These are phyloP conservation scores for Porphyrellus cyaneotinctus DNA, from an alignment of 768 basidiomycete species.

Conservation along the genomic window DNA sequence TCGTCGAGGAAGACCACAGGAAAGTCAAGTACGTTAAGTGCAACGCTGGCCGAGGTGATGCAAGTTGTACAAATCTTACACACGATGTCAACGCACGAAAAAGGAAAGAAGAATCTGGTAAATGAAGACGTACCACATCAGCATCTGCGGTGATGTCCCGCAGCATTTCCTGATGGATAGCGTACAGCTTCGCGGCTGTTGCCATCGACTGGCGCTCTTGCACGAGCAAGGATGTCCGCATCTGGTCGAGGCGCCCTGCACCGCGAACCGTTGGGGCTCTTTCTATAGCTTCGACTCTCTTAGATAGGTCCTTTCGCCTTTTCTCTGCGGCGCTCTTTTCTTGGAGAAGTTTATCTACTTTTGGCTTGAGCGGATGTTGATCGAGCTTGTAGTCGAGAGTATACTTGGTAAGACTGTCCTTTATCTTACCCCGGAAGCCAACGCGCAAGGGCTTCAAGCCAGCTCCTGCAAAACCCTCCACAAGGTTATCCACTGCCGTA, in stretches of 20 bases:
- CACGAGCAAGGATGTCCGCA: constrained; percentile 24
- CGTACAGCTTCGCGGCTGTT: constrained; percentile 45
- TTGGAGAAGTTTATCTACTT: constrained; percentile 40
- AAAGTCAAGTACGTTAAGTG: constrained; percentile 75
- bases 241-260: constrained; percentile 25
- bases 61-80: constrained; percentile 84
- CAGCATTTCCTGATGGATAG: constrained; percentile 59
- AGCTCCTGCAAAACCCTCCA: constrained; percentile 61
- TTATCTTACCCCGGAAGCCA: constrained; percentile 60
- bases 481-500: constrained; percentile 87
- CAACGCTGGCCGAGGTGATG: constrained; percentile 65
- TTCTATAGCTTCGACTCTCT: constrained; percentile 22
- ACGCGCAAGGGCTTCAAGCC: constrained; percentile 75
- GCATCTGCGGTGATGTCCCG: constrained; percentile 56
- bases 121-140: constrained; percentile 61
- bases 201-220: constrained; percentile 32
- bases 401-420: constrained; percentile 48
- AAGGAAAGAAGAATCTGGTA: background rate
- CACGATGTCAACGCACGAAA: constrained; percentile 5
- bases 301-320: constrained; percentile 24
- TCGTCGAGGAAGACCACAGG: constrained; percentile 94
- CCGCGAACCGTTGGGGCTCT: constrained; percentile 13
- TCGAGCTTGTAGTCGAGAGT: constrained; percentile 64
- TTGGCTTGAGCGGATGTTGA: constrained; percentile 50
- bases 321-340: constrained; percentile 33